Base-by-base conservation (phyloP, 1,139 yeast genomes). In the Saccharomycopsis crataegensis region DNA sequence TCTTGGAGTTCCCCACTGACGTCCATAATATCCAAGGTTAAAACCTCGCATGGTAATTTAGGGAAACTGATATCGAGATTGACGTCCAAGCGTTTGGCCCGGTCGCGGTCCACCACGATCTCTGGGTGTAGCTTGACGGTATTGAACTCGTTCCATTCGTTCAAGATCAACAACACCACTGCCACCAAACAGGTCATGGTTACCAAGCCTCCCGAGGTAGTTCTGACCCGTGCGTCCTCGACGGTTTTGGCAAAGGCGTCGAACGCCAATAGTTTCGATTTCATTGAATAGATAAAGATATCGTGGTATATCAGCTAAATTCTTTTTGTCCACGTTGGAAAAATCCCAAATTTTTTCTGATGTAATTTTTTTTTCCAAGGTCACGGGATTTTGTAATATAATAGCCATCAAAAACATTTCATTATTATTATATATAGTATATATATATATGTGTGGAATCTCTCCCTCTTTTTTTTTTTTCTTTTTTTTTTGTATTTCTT, bases 181-280 rank as follows among this genome's bases (percentile, higher is more conserved):
- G 86, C 75, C 16, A 80, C 53, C 1, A 82, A 66, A 64, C 97
- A 86, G 6, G 80, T 70, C 49, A 93, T 66, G 7, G 98, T 90
- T 62, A 93, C 87, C 43, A 89, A 64, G 2, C 97, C 99, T 51
- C 99, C 99, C 6, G 93, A 77, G 3, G 91, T 77, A 2, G 99
- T 93, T 60, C 86, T 82, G 58, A 93, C 81, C 55, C 88, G 78
- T 6, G 96, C 96, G 67, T 93, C 99, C 63, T 91, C 98, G 47
- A 88, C 91, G 6, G 98, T 89, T 69, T 90, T 91, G 38, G 96
- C 83, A 69, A 93, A 93, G 11, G 96, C 96, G 69, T 93, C 99
- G 58, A 86, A 74, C 45, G 83, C 79, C 54, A 86, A 72, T 59
- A 88, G 72, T 58, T 73, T 72, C 28, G 81, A 79, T 61, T 43